Evolutionary conservation across 257 asterid genomes (phyloP).

Genomic region (Rhazya stricta): DNA sequence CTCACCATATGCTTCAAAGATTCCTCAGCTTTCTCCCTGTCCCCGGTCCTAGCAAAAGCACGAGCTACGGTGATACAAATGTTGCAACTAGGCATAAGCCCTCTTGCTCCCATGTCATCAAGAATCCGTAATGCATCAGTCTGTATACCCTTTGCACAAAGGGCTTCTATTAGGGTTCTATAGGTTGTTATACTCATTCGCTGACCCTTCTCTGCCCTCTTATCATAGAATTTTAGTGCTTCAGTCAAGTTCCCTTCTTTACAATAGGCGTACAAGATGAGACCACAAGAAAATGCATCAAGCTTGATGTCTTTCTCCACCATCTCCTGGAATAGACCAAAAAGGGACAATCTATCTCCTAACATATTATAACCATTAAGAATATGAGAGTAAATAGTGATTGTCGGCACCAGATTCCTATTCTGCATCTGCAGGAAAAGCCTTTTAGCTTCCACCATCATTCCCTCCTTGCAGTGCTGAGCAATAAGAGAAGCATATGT

Average conservation of each 20-base stretch:
- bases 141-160: not conserved
- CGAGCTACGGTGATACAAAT: conserved; percentile 7
- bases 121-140: conserved; percentile 5
- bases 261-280: conserved; percentile 14
- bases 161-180: conserved; percentile 8
- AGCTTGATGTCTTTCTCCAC: conserved; percentile 4
- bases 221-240: not conserved
- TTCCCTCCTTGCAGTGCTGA: conserved; percentile 14
- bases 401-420: conserved; percentile 1
- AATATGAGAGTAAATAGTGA: conserved; percentile 4
- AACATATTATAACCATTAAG: conserved; percentile 9
- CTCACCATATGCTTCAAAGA: conserved; percentile 10
- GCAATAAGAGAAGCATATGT: conserved; percentile 10
- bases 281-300: not conserved
- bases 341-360: conserved; percentile 11
- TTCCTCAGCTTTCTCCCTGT: not conserved
- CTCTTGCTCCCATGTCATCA: conserved; percentile 9
- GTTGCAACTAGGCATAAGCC: conserved; percentile 4
- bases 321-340: conserved; percentile 9
- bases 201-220: not conserved
- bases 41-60: conserved; percentile 8
- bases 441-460: conserved; percentile 17
- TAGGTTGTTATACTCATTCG: not conserved
- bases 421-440: conserved; percentile 11
- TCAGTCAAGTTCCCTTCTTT: conserved; percentile 20